Percentiles rank a stretch among this genome's conserved stretches.
Evolutionary conservation across 1,284 basidiomycete genomes (phyloP).

Genomic region (Sporisorium sorghi): DNA sequence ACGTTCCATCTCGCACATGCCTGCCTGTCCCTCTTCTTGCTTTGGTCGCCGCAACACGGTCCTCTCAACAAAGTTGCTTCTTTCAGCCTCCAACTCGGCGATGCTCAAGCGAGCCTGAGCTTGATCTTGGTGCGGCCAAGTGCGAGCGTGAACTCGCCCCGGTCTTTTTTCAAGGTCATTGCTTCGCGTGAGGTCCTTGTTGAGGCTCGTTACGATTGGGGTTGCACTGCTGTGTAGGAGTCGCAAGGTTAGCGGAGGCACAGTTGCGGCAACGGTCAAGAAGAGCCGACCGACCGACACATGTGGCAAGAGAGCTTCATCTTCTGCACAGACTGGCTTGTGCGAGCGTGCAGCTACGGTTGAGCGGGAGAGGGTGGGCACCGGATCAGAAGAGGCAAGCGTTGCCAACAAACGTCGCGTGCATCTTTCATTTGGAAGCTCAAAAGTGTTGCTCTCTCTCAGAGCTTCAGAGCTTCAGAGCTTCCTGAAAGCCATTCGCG

Average conservation of each 20-base stretch:
- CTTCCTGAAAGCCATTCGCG: conserved; percentile 4
- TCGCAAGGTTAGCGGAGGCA: neutral
- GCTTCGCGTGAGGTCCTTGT: neutral
- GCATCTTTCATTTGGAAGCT: conserved; percentile 6
- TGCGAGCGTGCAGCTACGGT: conserved; percentile 16
- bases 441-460: conserved; percentile 16
- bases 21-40: too few species aligned
- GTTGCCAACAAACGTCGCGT: conserved; percentile 6
- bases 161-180: neutral
- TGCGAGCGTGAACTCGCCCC: neutral
- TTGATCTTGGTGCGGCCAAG: neutral
- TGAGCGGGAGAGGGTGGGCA: neutral
- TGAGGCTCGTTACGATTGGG: neutral
- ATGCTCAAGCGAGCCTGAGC: neutral
- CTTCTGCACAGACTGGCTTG: conserved; percentile 25
- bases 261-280: neutral
- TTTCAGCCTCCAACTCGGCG: neutral
- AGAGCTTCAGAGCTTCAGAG: neutral
- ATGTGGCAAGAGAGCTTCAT: neutral
- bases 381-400: neutral
- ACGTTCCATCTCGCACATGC: conserved; percentile 29
- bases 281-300: neutral
- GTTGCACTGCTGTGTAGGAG: too few species aligned
- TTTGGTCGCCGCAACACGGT: conserved; percentile 10
- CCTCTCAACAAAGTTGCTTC: conserved; percentile 4